Conservation (phyloP, 2,329 filamentous ascomycete species). For the Mycosphaerella arachidis region DNA sequence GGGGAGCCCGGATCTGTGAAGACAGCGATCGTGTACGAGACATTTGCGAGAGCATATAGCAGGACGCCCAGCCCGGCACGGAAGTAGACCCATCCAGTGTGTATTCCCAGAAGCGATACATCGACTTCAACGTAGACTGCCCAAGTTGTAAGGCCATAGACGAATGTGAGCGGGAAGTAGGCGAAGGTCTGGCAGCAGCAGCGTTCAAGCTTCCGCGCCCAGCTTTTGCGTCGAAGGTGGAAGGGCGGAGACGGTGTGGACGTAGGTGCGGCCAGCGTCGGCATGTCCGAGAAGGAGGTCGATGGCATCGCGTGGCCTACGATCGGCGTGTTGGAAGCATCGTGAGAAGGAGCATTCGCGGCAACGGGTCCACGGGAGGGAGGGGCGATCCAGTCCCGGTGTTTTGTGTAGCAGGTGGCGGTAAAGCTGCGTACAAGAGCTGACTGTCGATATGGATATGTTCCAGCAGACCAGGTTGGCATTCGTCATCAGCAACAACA, state of each 20-base stretch:
- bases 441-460: not conserved
- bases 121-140: conserved; percentile 79
- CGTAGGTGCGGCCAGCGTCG: conserved; percentile 21
- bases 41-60: conserved; percentile 76
- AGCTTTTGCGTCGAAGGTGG: conserved; percentile 38
- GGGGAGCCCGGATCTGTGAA: conserved; percentile 83
- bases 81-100: conserved; percentile 18
- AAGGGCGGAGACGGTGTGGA: conserved; percentile 28
- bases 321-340: conserved; percentile 1
- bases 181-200: conserved; percentile 64
- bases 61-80: conserved; percentile 57
- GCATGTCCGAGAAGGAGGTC: conserved; percentile 26
- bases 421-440: not conserved
- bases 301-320: conserved; percentile 13
- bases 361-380: not conserved
- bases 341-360: not conserved
- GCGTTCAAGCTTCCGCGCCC: conserved; percentile 70
- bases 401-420: not conserved
- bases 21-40: conserved; percentile 86
- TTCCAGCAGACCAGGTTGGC: not conserved
- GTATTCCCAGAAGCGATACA: conserved; percentile 39
- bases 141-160: conserved; percentile 69
- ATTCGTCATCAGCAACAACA: not conserved
- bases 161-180: conserved; percentile 24
- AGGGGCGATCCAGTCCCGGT: not conserved